Evolutionary conservation across 306 rosid species (phyloP), one percentile per base, ranked within the genome.

Genomic region (Prunus mongolica): DNA sequence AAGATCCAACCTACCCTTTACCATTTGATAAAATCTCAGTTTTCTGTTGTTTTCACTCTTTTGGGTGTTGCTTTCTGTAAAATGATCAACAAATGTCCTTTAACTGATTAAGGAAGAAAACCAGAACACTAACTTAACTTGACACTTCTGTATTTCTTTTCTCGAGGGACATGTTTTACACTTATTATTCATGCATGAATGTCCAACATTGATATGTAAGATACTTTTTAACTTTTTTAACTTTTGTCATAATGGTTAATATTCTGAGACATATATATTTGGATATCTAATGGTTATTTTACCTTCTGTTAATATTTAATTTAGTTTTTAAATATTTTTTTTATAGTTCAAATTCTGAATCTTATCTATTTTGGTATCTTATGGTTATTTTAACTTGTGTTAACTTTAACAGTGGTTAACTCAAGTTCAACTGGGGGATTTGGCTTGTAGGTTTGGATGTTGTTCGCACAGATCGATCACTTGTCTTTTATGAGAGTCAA

Each of bases 401-500:
- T 69, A 50, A 25, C 56, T 52, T 44, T 67, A 82, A 73, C 71
- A 62, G 69, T 28, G 69, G 44, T 73, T 73, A 38, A 76, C 80
- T 75, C 65, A 50, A 47, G 15, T 38, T 75, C 65, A 27, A 77
- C 78, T 76, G 75, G 65, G 74, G 77, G 78, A 78, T 86, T 71
- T 86, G 77, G 68, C 56, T 72, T 81, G 72, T 81, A 94, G 98
- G 98, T 73, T 80, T 94, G 77, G 98, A 94, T 82, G 97, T 90
- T 74, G 84, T 71, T 77, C 97, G 98, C 73, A 91, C 98, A 68
- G 98, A 94, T 81, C 91, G 87, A 79, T 62, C 93, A 50, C 96
- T 94, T 65, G 91, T 75, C 83, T 94, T 89, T 77, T 94, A 94
- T 69, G 97, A 94, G 82, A 86, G 77, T 76, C 92, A 89, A 85